Base-by-base conservation (phyloP, 352 stramenopile genomes). In the Phytophthora meadii region DNA sequence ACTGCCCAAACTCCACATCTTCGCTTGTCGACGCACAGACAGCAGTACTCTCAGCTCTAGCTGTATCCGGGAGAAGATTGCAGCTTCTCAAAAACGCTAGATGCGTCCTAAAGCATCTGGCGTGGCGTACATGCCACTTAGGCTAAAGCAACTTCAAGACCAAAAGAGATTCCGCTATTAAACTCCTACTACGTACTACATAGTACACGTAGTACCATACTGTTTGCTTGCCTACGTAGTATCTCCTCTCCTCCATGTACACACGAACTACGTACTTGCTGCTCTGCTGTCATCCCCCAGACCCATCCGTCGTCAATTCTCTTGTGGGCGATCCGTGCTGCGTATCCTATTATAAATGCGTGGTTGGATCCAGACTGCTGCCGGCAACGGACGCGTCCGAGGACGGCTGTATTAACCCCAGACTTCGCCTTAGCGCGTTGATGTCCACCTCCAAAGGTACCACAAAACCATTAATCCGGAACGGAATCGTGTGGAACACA, bases 31-130 rank as follows among this genome's bases (percentile, higher is more conserved):
- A 6, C 79, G 92, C 51, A 94, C 89, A 1, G 87, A 96, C 30
- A 82, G 70, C 61, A 92, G 80, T 67, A 94, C 86, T 22, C 82
- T 97, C 28, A 95, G 85, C 70, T 96, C 88, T 10, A 92, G 75
- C 37, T 93, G 72, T 60, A 92, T 97, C 59, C 84, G 89, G 50
- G 76, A 89, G 17, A 79, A 77, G n/a, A 69, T 93, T 34, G 84
- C 81, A 22, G 47, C 58, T 28, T 74, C 68, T 30, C 56, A 47
- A 58, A 48, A 22, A 6, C 14, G 41, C 12, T 72, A 74, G 37
- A 17, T 17, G 22, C 32, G 27, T 32, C 7, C 27, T 32, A 32
- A 32, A 32, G 2, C 22, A 22, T 22, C 22, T 22, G 22, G 2
- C 22, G 22, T 22, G 22, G 22, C 22, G 22, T 34, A 34, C 27